Evolutionary conservation across 768 basidiomycete genomes (phyloP), one percentile per base, ranked within the genome.

Genomic region (Serendipita sp.): DNA sequence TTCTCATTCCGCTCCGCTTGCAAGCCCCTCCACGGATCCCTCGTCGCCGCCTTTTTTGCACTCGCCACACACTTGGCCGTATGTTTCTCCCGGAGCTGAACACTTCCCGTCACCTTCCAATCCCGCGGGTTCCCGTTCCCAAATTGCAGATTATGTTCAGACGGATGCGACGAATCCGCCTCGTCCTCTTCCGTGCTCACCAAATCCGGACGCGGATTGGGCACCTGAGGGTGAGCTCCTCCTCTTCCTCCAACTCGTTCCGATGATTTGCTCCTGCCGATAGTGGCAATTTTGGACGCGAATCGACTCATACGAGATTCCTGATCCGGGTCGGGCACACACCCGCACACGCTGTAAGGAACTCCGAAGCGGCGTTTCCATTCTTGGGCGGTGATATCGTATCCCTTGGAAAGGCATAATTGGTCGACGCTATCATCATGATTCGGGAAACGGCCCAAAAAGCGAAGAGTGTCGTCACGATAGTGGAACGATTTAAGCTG

Each of bases 381-480:
- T 14, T 28, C 28, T 17, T n/a, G 17, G 20, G 62, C 48, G 14
- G 62, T 62, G 30, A n/a, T 44, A 30, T 53, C 26, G 26, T 50
- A 34, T 22, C n/a, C 33, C 4, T 11, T 34, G 0, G 62, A 26
- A 1, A 62, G 48, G n/a, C 20, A 43, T 11, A 16, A 3, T n/a
- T 43, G 22, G n/a, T 64, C 62, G 45, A 66, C 48, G 20, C 50
- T 64, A 56, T 66, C 65, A 61, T 66, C 65, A 30, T 66, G 65
- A 45, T 64, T 64, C 14, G 63, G 51, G 7, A 24, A 38, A 41
- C 33, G 51, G 28, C 61, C 45, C 14, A 64, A 9, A 17, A 61
- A 24, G 3, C 16, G 14, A 2, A 44, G 42, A 5, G 65, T 65
- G 31, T 42, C 61, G 31, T 11, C 60, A 42, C 64, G 42, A 22